Conservation (phyloP, 2,329 filamentous ascomycete species). For the Diaporthe citrichinensis region DNA sequence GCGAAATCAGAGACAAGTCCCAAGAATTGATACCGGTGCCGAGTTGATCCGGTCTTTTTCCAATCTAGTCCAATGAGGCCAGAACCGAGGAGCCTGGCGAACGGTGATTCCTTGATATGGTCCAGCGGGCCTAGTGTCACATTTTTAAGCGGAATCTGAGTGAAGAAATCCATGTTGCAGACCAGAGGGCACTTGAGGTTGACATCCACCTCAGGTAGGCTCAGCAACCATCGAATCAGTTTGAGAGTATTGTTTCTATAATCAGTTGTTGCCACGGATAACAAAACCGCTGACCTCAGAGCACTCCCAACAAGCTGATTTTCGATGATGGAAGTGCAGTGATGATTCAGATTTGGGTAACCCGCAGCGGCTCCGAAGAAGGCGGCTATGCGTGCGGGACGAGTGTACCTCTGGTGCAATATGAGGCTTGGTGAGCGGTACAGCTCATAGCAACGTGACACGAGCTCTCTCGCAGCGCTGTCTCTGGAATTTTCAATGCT, state of each 20-base stretch:
- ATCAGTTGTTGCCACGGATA: no score
- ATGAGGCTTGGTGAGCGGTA: neutral
- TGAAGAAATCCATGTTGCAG: no score
- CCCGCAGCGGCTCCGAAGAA: neutral
- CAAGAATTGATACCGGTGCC: neutral
- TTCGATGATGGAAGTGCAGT: neutral
- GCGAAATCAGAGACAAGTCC: neutral
- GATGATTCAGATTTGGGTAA: neutral
- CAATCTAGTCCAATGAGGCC: neutral
- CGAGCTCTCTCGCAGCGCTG: neutral
- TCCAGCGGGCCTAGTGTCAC: neutral
- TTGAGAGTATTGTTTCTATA: no score
- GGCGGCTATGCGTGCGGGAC: neutral
- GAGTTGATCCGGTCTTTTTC: no score
- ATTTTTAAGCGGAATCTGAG: no score
- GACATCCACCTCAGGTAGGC: neutral
- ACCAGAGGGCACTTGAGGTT: neutral
- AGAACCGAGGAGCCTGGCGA: neutral
- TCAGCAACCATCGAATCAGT: neutral
- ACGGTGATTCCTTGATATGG: neutral
- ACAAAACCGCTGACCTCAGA: neutral
- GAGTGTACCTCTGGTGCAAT: fast-evolving
- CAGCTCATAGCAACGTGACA: neutral
- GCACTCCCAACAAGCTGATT: neutral
- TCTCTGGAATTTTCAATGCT: neutral